Conservation (phyloP, 2,329 filamentous ascomycete species). For the Mycosphaerella sp. region DNA sequence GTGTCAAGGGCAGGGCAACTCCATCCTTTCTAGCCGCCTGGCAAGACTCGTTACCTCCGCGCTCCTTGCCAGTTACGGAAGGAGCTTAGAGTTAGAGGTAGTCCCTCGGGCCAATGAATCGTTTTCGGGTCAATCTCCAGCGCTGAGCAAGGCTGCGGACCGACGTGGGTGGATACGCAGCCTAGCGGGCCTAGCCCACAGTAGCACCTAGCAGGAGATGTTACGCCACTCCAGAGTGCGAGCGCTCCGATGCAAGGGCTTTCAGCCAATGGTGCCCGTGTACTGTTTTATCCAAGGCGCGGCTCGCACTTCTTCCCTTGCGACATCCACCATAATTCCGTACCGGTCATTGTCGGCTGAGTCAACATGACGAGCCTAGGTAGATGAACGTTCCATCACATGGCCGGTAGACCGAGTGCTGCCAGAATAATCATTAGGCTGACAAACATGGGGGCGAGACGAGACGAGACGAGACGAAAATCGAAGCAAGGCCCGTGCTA, state of each 20-base stretch:
- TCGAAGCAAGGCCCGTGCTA: conserved; percentile 9
- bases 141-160: conserved; percentile 13
- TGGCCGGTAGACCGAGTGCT: conserved; percentile 3
- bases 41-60: neutral
- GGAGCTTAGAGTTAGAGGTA: neutral
- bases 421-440: conserved; percentile 1
- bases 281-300: conserved; percentile 12
- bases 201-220: conserved; percentile 15
- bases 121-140: conserved; percentile 19
- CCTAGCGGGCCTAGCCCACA: too few relatives aligned
- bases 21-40: neutral
- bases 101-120: conserved; percentile 17
- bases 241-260: conserved; percentile 16
- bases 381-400: conserved; percentile 5
- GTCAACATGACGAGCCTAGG: neutral
- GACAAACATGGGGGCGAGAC: conserved; percentile 1
- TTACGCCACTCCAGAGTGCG: conserved; percentile 15
- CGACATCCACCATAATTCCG: conserved; percentile 11
- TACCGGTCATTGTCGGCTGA: conserved; percentile 12
- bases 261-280: conserved; percentile 4
- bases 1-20: neutral
- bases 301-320: conserved; percentile 14
- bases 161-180: conserved; percentile 17
- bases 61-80: conserved; percentile 10
- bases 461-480: conserved; percentile 8